phyloP scores from a whole-genome alignment of 2,329 filamentous ascomycete genomes.

The Alternaria brassicae region DNA sequence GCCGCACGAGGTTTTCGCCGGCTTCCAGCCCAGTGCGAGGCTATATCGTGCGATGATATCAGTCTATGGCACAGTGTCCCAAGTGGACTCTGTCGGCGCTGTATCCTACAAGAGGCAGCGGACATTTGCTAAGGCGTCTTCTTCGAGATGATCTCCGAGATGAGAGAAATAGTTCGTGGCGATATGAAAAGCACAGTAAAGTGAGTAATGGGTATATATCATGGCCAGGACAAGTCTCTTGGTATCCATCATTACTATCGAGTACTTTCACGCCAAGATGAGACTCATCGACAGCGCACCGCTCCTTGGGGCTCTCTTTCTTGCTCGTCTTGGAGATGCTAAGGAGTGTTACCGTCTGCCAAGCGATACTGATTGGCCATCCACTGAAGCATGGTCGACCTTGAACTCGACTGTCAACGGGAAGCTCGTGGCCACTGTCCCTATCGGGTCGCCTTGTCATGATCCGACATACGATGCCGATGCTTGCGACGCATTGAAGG shows the following conservation, averaged over 20 bases:
- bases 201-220: conserved; percentile 11
- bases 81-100: conserved; percentile 7
- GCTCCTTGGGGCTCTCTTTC: conserved; percentile 7
- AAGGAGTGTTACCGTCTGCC: conserved; percentile 30
- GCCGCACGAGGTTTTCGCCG: conserved; percentile 1
- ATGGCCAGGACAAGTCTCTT: not conserved
- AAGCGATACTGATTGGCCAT: conserved; percentile 48
- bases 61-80: conserved; percentile 3
- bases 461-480: conserved; percentile 28
- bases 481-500: conserved; percentile 24
- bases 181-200: conserved; percentile 2
- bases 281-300: conserved; percentile 7
- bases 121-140: not conserved
- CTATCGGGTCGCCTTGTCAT: conserved; percentile 50
- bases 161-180: conserved; percentile 5
- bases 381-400: conserved; percentile 38
- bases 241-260: not conserved
- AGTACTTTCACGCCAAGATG: conserved; percentile 9
- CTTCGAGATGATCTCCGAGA: conserved; percentile 12
- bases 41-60: not conserved
- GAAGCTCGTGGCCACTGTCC: conserved; percentile 49
- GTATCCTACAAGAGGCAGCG: conserved; percentile 6
- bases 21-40: conserved; percentile 11
- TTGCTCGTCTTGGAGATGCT: conserved; percentile 2
- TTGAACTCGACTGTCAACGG: conserved; percentile 51